phyloP scores from a whole-genome alignment of 2,329 filamentous ascomycete species.

The Juglanconis sp. region DNA sequence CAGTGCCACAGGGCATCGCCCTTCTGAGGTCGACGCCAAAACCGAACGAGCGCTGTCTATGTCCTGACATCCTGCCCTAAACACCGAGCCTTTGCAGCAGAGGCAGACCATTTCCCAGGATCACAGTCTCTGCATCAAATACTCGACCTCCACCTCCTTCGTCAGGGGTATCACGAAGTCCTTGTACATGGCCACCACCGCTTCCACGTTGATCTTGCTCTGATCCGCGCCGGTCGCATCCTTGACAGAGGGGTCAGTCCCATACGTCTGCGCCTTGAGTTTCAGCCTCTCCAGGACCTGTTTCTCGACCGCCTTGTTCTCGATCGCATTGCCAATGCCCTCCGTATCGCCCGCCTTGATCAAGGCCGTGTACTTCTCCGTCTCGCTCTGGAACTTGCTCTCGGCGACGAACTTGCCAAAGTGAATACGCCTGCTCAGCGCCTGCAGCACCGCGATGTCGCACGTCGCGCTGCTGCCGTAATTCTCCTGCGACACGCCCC shows the following conservation, averaged over 20 bases:
- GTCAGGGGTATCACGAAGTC: slow-evolving; percentile 94
- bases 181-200: slow-evolving; percentile 85
- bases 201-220: slow-evolving; percentile 86
- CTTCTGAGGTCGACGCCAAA: neutral
- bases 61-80: neutral
- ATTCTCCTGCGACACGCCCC: slow-evolving; percentile 86
- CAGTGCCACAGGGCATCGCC: neutral
- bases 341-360: slow-evolving; percentile 77
- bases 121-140: slow-evolving; percentile 87
- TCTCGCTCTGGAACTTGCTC: slow-evolving; percentile 84
- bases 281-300: slow-evolving; percentile 84
- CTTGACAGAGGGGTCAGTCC: slow-evolving; percentile 72
- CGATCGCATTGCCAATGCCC: slow-evolving; percentile 87
- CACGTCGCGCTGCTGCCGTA: slow-evolving; percentile 90
- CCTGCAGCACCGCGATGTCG: slow-evolving; percentile 87
- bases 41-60: neutral
- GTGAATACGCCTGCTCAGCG: slow-evolving; percentile 85
- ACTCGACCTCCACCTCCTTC: slow-evolving; percentile 98
- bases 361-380: slow-evolving; percentile 73
- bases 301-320: slow-evolving; percentile 82
- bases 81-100: neutral
- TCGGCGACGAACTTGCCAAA: slow-evolving; percentile 99
- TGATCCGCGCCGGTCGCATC: slow-evolving; percentile 46
- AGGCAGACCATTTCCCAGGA: slow-evolving; percentile 20
- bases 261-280: slow-evolving; percentile 90